phyloP scores from a whole-genome alignment of 768 basidiomycete species.

The Auriscalpium vulgare region DNA sequence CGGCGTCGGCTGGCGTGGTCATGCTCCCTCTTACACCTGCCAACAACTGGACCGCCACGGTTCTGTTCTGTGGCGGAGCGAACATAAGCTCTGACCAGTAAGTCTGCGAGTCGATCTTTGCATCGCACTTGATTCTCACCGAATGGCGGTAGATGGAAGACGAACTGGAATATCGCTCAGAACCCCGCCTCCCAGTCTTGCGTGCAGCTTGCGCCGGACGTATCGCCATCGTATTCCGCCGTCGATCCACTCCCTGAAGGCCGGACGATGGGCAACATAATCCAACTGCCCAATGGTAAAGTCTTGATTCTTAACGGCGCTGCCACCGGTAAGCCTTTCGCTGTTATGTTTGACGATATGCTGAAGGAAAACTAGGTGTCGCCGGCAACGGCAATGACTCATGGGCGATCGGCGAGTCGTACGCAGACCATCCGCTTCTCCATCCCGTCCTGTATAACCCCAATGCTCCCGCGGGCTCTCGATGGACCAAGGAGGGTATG shows the following conservation, averaged over 20 bases:
- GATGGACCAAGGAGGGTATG: conserved; percentile 63
- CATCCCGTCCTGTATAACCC: conserved; percentile 65
- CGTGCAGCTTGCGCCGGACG: conserved; percentile 71
- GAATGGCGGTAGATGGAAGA: conserved; percentile 34
- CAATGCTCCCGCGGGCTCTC: conserved; percentile 43
- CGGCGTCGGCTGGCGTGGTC: conserved; percentile 67
- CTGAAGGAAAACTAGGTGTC: conserved; percentile 23
- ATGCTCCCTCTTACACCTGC: conserved; percentile 79
- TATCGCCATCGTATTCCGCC: conserved; percentile 42
- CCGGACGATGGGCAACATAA: conserved; percentile 67
- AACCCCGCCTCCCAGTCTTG: conserved; percentile 65
- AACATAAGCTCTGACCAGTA: conserved; percentile 43
- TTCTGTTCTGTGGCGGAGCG: conserved; percentile 82
- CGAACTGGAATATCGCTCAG: conserved; percentile 42
- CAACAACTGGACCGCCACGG: conserved; percentile 77
- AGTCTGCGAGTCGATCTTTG: conserved; percentile 8
- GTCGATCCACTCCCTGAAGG: conserved; percentile 62
- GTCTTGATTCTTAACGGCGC: conserved; percentile 66
- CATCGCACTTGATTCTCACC: conserved; percentile 11
- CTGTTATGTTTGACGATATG: not conserved
- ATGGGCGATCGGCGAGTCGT: conserved; percentile 56
- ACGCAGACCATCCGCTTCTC: conserved; percentile 53
- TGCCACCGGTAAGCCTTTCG: conserved; percentile 14
- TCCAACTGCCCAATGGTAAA: conserved; percentile 61
- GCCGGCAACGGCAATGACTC: conserved; percentile 44